Percentiles rank a stretch among this genome's conserved stretches.
phyloP scores from a whole-genome alignment of 2,329 filamentous ascomycete species.

The Colletotrichum higginsianum region DNA sequence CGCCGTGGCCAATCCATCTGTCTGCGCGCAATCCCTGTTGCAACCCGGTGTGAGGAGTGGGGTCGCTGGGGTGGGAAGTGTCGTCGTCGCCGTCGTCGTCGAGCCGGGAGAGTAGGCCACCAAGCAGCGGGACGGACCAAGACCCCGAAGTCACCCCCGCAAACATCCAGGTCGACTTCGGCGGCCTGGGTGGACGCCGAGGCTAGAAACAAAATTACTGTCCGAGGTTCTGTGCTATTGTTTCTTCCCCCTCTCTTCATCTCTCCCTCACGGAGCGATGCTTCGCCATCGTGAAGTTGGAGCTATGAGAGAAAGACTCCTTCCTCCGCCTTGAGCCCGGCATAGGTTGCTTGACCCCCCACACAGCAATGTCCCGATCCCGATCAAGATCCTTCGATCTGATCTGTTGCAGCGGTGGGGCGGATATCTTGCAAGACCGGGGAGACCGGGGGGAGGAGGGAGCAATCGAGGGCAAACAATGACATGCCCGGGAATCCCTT shows the following conservation, averaged over 20 bases:
- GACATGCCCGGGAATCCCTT: background rate
- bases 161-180: background rate
- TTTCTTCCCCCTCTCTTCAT: background rate
- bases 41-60: background rate
- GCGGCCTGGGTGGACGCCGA: background rate
- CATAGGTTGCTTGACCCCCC: background rate
- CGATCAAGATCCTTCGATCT: slow-evolving; percentile 19
- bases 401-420: slow-evolving; percentile 11
- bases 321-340: background rate
- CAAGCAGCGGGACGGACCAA: slow-evolving; percentile 12
- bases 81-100: background rate
- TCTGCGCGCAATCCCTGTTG: background rate
- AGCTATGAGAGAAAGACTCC: background rate
- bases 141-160: background rate
- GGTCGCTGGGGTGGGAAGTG: too few relatives aligned
- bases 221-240: background rate
- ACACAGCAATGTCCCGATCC: slow-evolving; percentile 5
- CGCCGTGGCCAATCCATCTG: background rate
- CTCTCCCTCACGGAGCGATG: too few relatives aligned
- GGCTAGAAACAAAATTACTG: background rate
- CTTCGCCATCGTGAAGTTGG: background rate
- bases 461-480: background rate
- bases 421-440: slow-evolving; percentile 10
- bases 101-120: background rate
- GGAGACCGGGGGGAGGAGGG: background rate